A percentile compares a stretch with the other conserved stretches of the same genome.
phyloP scores from a whole-genome alignment of 2,329 filamentous ascomycete genomes.

The Reticulascus tulasneorum region DNA sequence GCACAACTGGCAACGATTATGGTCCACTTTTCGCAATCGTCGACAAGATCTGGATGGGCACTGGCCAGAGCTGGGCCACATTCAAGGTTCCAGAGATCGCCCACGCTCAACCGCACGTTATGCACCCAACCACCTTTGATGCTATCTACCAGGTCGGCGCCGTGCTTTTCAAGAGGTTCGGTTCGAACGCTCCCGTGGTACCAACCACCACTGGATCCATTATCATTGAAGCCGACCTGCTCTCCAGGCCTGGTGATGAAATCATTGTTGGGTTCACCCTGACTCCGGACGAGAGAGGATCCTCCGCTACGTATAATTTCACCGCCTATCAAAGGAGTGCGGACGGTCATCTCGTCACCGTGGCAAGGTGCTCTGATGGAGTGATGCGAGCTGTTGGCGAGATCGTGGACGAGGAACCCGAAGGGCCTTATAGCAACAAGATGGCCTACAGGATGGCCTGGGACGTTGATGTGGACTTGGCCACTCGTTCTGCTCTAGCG shows the following conservation, averaged over 20 bases:
- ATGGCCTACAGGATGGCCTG: slow-evolving; percentile 1
- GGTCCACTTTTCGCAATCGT: slow-evolving; percentile 2
- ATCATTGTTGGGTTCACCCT: slow-evolving; percentile 1
- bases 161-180: slow-evolving; percentile 1
- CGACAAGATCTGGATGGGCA: background rate
- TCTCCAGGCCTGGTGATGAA: background rate
- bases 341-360: background rate
- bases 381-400: slow-evolving; percentile 1
- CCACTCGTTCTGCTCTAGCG: background rate
- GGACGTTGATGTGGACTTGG: background rate
- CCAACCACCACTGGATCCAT: slow-evolving; percentile 1
- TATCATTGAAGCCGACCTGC: slow-evolving; percentile 2
- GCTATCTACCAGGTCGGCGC: slow-evolving; percentile 2
- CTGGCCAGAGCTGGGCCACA: background rate
- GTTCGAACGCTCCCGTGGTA: background rate
- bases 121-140: slow-evolving; percentile 30
- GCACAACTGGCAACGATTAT: slow-evolving; percentile 1
- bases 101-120: slow-evolving; percentile 20
- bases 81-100: slow-evolving; percentile 10
- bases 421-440: background rate
- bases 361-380: background rate
- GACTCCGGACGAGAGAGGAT: too few species aligned
- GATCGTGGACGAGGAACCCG: background rate
- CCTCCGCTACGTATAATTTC: too few species aligned
- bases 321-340: too few species aligned